Evolutionary conservation across 192 early-diverging fungal genomes (phyloP).

Genomic region (Podila minutissima): DNA sequence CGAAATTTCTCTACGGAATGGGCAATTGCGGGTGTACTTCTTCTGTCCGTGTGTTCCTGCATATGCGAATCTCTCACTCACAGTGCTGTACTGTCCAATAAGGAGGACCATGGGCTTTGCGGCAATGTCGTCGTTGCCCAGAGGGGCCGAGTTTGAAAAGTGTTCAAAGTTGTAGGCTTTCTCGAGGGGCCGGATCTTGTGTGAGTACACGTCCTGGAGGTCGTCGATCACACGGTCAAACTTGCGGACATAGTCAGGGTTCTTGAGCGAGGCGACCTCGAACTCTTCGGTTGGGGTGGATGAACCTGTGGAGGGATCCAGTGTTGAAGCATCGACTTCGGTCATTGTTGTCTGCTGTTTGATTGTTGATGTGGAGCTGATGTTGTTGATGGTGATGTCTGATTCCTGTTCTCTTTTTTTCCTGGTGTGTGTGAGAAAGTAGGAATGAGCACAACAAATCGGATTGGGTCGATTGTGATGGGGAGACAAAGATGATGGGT

Average conservation of each 20-base stretch:
- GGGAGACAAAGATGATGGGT: neutral
- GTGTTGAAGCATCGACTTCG: neutral
- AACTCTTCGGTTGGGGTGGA: slow-evolving; percentile 18
- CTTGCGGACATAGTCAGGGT: slow-evolving; percentile 47
- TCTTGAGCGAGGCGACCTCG: slow-evolving; percentile 52
- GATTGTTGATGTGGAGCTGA: neutral
- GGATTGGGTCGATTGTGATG: neutral
- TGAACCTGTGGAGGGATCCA: neutral
- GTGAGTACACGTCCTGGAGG: slow-evolving; percentile 71
- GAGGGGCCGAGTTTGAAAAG: slow-evolving; percentile 73
- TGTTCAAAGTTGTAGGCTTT: slow-evolving; percentile 76
- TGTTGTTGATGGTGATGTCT: neutral
- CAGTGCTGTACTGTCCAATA: slow-evolving; percentile 85
- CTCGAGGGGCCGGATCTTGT: slow-evolving; percentile 78
- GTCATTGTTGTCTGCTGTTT: neutral
- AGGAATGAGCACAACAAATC: neutral
- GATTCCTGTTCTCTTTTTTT: neutral
- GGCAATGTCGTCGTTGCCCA: slow-evolving; percentile 79
- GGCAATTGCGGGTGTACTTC: too few relatives aligned
- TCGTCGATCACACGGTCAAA: slow-evolving; percentile 63
- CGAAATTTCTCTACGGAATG: neutral
- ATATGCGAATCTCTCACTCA: slow-evolving; percentile 12
- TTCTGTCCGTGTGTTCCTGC: neutral
- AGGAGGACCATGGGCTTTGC: slow-evolving; percentile 88
- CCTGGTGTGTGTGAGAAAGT: too few relatives aligned